These are phyloP conservation scores for Nicotiana otophora DNA, from an alignment of 257 asterid species.

Conservation along the genomic window DNA sequence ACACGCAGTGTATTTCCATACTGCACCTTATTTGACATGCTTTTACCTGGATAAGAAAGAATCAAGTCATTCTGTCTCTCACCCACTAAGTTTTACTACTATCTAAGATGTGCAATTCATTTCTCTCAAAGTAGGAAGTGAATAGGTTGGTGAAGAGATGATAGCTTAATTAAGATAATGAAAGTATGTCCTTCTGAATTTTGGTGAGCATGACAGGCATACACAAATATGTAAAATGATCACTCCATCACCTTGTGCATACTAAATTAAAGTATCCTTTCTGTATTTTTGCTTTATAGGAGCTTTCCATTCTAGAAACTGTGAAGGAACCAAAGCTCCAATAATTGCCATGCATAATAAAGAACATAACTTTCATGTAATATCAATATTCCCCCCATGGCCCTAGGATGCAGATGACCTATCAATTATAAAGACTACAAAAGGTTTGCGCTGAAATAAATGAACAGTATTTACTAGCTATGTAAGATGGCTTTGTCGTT, in stretches of 20 bases:
- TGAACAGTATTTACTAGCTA: background rate
- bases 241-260: background rate
- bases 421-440: background rate
- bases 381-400: background rate
- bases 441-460: background rate
- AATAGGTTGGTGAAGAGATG: background rate
- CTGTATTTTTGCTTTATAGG: no score
- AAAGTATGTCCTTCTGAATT: background rate
- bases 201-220: background rate
- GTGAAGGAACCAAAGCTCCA: no score
- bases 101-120: slow-evolving; percentile 1
- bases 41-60: background rate
- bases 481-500: background rate
- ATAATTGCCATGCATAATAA: background rate
- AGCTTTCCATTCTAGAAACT: no score
- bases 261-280: no score
- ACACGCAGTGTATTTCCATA: background rate
- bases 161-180: background rate
- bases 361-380: background rate
- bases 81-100: background rate
- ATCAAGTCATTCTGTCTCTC: background rate
- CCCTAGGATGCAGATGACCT: background rate
- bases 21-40: background rate
- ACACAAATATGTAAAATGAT: background rate
- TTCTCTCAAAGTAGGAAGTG: background rate